Conservation (phyloP, 352 stramenopile genomes). For the Pythium aristosporum region DNA sequence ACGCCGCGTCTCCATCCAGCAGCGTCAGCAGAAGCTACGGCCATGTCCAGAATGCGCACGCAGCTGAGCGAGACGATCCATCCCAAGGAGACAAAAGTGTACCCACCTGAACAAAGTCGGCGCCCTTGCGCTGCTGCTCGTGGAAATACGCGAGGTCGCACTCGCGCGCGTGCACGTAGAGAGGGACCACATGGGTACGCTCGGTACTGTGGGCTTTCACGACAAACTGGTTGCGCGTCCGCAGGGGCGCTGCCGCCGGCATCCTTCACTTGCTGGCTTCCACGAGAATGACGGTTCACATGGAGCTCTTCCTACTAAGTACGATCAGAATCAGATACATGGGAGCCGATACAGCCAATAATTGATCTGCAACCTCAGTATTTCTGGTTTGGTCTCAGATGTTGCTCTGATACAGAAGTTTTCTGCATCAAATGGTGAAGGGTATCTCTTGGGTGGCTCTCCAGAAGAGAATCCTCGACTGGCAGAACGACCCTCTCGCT, state of each 20-base stretch:
- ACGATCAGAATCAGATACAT: constrained; percentile 10
- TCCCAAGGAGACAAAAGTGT: neutral
- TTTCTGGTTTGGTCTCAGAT: constrained; percentile 13
- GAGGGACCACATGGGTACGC: constrained; percentile 50
- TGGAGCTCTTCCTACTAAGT: constrained; percentile 2
- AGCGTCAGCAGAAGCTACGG: constrained; percentile 26
- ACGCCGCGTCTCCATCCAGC: constrained; percentile 49
- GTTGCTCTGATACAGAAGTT: constrained; percentile 11
- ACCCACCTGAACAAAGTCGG: constrained; percentile 42
- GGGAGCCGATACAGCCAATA: neutral
- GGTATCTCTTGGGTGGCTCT: neutral
- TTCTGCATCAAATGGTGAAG: neutral
- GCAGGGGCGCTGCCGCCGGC: constrained; percentile 33
- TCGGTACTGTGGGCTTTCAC: constrained; percentile 43
- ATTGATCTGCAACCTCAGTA: neutral
- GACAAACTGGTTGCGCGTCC: constrained; percentile 64
- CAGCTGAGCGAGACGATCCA: neutral
- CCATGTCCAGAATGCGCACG: neutral
- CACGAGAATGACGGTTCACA: neutral
- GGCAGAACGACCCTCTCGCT: neutral
- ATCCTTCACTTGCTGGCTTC: neutral
- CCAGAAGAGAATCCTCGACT: neutral
- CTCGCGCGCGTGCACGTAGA: constrained; percentile 57
- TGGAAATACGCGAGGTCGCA: constrained; percentile 65
- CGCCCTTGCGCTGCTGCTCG: constrained; percentile 20